A percentile compares a stretch with the other conserved stretches of the same genome.
phyloP scores from a whole-genome alignment of 129 eudicot genomes.

The Pittosporum tobira region DNA sequence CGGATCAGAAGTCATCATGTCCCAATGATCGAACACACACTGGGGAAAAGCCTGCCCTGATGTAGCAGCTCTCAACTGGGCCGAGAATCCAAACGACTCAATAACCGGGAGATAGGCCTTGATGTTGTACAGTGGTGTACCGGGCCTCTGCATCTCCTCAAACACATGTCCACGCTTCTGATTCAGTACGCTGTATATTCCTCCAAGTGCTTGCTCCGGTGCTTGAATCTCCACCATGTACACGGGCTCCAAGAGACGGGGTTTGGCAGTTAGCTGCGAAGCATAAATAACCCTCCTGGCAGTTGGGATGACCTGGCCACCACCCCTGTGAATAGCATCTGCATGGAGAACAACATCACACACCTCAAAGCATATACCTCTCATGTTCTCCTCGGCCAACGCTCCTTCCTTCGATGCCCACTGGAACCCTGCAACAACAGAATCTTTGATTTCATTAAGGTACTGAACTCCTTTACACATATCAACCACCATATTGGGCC shows the following conservation, averaged over 20 bases:
- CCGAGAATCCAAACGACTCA: constrained; percentile 60
- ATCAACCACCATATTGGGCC: constrained; percentile 79
- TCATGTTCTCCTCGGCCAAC: constrained; percentile 62
- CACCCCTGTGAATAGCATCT: constrained; percentile 80
- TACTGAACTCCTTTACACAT: constrained; percentile 92
- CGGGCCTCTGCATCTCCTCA: constrained; percentile 76
- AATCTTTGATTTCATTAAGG: too few relatives aligned
- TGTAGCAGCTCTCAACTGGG: constrained; percentile 58
- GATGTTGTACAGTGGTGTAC: constrained; percentile 71
- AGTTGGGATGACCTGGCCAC: constrained; percentile 74
- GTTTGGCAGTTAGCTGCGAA: constrained; percentile 73
- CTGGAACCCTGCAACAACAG: constrained; percentile 75
- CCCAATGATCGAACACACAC: constrained; percentile 80
- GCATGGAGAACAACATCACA: constrained; percentile 77
- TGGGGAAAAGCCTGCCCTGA: constrained; percentile 84
- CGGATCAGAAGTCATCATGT: constrained; percentile 57
- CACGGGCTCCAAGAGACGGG: constrained; percentile 53
- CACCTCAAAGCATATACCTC: constrained; percentile 66
- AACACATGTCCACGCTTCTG: constrained; percentile 72
- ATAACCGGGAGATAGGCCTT: constrained; percentile 63
- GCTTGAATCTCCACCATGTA: constrained; percentile 71
- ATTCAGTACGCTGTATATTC: constrained; percentile 68
- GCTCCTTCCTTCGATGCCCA: constrained; percentile 88
- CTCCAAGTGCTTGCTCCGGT: constrained; percentile 63
- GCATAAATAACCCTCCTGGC: constrained; percentile 72